A percentile compares a stretch with the other conserved stretches of the same genome.
Conservation (phyloP, 257 asterid species). For the Rhazya stricta region DNA sequence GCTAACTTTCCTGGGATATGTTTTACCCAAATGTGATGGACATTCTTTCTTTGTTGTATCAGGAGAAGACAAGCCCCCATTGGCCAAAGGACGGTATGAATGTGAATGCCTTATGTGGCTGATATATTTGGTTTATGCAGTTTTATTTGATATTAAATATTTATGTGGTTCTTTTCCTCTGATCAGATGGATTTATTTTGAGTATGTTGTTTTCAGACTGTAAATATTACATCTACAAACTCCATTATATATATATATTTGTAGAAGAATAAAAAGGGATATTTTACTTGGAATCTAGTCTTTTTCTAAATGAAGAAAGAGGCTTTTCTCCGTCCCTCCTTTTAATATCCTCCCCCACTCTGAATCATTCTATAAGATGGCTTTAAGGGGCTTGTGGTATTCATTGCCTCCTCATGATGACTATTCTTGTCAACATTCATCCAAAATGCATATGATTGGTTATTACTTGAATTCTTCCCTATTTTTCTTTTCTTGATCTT, state of each 20-base stretch:
- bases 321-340: no score
- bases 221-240: neutral
- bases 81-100: constrained; percentile 50
- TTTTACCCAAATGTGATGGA: neutral
- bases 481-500: neutral
- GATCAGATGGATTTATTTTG: neutral
- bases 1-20: constrained; percentile 5
- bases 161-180: neutral
- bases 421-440: neutral
- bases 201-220: neutral
- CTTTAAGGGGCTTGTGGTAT: neutral
- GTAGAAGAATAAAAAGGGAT: neutral
- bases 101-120: neutral
- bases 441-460: neutral
- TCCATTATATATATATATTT: neutral
- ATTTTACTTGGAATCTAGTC: neutral
- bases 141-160: neutral
- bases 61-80: constrained; percentile 64
- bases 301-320: neutral
- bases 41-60: constrained; percentile 28
- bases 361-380: neutral
- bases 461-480: neutral
- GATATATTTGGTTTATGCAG: neutral
- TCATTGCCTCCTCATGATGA: neutral
- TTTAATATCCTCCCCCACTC: neutral